A percentile compares a stretch with the other conserved stretches of the same genome.
Evolutionary conservation across 345 rosid genomes (phyloP).

Genomic region (Schrenkiella parvula): DNA sequence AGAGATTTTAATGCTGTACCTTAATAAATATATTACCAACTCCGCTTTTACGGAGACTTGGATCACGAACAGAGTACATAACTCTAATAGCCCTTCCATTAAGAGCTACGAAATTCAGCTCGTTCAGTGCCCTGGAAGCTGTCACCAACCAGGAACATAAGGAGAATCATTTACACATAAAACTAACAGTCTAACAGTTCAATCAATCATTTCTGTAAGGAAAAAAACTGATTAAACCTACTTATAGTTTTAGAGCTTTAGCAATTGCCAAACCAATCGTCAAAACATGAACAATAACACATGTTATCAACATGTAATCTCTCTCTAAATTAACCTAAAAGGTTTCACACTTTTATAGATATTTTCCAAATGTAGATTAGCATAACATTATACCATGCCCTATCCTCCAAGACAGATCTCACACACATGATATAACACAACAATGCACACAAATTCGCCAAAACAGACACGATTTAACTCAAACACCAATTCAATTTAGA

Average conservation of each 20-base stretch:
- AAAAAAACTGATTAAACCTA: background rate
- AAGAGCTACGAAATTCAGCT: slow-evolving; percentile 67
- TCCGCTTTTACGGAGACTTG: slow-evolving; percentile 85
- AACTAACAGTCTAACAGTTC: background rate
- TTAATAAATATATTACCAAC: slow-evolving; percentile 90
- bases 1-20: slow-evolving; percentile 31
- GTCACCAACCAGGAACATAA: slow-evolving; percentile 16
- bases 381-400: background rate
- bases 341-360: background rate
- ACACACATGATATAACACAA: background rate
- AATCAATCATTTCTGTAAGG: background rate
- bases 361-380: background rate
- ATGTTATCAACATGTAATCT: background rate
- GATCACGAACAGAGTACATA: slow-evolving; percentile 94
- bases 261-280: background rate
- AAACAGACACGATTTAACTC: background rate
- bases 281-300: background rate
- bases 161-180: background rate
- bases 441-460: background rate
- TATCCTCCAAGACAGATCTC: background rate
- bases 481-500: background rate
- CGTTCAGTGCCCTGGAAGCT: slow-evolving; percentile 86
- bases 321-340: background rate
- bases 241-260: background rate
- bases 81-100: slow-evolving; percentile 70